Percentiles rank a stretch among this genome's conserved stretches.
Conservation (phyloP, 1,284 basidiomycete species). For the Fomitiporia mediterranea region DNA sequence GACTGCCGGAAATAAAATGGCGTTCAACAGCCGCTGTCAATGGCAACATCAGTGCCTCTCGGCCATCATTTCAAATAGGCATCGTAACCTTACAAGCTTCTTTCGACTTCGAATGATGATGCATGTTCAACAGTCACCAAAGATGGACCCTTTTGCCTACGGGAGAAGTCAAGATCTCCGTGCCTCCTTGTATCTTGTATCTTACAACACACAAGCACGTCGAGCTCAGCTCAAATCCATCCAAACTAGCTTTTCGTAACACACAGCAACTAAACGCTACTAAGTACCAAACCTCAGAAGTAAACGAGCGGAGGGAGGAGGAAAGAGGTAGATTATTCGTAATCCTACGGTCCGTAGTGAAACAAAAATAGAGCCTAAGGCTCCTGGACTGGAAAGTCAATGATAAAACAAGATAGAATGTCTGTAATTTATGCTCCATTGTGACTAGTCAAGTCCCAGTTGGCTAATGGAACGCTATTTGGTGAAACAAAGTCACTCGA, state of each 20-base stretch:
- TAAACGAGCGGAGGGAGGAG: neutral
- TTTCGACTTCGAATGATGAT: too few species aligned
- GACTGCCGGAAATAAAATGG: too few species aligned
- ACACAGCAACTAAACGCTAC: conserved; percentile 6
- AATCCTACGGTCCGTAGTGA: conserved; percentile 8
- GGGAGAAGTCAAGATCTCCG: too few species aligned
- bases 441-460: conserved; percentile 75
- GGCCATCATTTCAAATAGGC: too few species aligned
- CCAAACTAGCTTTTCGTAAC: neutral
- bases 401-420: conserved; percentile 14
- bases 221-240: neutral
- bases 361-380: conserved; percentile 11
- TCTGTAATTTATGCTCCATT: conserved; percentile 29
- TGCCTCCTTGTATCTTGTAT: too few species aligned
- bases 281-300: neutral
- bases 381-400: conserved; percentile 7
- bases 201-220: too few species aligned
- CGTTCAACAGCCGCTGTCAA: too few species aligned
- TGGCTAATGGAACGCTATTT: conserved; percentile 54
- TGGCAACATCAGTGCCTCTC: too few species aligned
- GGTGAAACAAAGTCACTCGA: conserved; percentile 63
- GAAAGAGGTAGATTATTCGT: neutral
- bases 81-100: too few species aligned
- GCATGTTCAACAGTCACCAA: too few species aligned
- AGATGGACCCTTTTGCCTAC: too few species aligned